phyloP scores from a whole-genome alignment of 192 early-diverging fungal species.

The Backusella tuberculispora region DNA sequence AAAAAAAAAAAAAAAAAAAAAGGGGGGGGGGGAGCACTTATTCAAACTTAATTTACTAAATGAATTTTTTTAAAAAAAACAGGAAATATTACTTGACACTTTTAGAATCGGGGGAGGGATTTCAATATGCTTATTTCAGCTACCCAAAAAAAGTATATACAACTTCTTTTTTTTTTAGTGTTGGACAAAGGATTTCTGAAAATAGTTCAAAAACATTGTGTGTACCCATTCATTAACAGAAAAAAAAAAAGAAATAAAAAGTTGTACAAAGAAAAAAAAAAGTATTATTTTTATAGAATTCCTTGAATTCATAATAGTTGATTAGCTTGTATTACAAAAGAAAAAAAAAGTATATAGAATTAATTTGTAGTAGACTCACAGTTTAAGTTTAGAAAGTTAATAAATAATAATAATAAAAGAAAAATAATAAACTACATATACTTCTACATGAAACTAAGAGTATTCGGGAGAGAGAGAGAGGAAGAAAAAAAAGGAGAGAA shows the following conservation, averaged over 20 bases:
- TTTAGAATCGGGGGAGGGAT: no score
- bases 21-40: no score
- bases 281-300: neutral
- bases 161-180: no score
- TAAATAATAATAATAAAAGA: neutral
- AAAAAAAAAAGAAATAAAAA: neutral
- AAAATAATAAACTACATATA: conserved; percentile 13
- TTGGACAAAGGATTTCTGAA: neutral
- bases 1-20: no score
- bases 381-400: conserved; percentile 13
- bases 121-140: no score
- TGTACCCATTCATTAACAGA: conserved; percentile 11
- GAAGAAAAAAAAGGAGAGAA: neutral
- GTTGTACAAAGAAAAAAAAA: neutral
- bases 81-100: no score
- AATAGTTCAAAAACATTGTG: neutral
- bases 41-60: no score
- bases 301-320: conserved; percentile 8
- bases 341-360: neutral
- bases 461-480: neutral
- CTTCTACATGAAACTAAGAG: conserved; percentile 8
- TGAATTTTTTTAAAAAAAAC: no score
- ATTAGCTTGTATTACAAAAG: conserved; percentile 10
- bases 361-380: neutral
- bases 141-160: no score